A percentile compares a stretch with the other conserved stretches of the same genome.
Conservation (phyloP, 495 filamentous ascomycete species). For the Apiosordaria backusii region DNA sequence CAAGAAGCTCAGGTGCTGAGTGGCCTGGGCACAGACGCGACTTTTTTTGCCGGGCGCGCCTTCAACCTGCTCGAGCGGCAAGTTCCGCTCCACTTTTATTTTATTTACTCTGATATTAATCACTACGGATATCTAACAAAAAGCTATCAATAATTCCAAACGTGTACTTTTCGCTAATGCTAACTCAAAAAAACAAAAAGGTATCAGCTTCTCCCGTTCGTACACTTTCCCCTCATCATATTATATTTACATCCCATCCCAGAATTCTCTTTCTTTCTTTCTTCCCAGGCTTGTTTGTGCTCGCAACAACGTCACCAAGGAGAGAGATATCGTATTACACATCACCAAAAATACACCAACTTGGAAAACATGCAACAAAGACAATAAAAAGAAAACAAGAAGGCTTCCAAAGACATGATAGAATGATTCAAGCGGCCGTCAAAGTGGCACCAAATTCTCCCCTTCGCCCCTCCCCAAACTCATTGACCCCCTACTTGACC, state of each 20-base stretch:
- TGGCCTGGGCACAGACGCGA: slow-evolving; percentile 15
- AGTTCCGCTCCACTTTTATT: slow-evolving; percentile 12
- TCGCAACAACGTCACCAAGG: not conserved
- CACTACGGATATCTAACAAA: too few relatives aligned
- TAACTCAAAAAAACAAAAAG: not conserved
- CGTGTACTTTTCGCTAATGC: not conserved
- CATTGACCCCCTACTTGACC: not conserved
- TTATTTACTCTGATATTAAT: not conserved
- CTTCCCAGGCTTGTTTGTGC: too few relatives aligned
- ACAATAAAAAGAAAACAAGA: not conserved
- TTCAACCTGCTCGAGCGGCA: slow-evolving; percentile 14
- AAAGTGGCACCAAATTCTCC: not conserved
- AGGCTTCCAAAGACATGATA: not conserved
- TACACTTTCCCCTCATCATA: not conserved
- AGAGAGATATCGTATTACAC: not conserved
- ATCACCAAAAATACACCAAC: not conserved
- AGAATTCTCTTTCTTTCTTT: not conserved
- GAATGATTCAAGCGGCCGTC: not conserved
- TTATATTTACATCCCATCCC: not conserved
- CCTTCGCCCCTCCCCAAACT: too few relatives aligned
- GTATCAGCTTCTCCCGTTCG: not conserved
- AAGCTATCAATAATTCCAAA: too few relatives aligned
- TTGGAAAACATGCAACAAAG: not conserved
- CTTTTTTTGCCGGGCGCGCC: slow-evolving; percentile 21
- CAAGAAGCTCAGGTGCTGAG: not conserved